Base-by-base conservation (phyloP, 352 stramenopile species). In the Blastocystis sp. region DNA sequence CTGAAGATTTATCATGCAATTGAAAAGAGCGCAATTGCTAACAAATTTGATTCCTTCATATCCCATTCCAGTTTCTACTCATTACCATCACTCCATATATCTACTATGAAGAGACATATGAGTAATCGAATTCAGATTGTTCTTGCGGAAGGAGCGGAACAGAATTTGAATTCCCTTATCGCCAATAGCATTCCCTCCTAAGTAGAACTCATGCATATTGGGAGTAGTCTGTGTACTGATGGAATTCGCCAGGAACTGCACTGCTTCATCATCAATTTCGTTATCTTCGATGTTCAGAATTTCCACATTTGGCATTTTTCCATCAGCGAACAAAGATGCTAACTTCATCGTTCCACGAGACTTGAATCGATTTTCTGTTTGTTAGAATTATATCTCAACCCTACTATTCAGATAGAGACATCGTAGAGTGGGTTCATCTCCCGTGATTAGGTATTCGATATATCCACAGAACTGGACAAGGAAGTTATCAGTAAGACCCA, bases 31-130 rank as follows among this genome's bases (percentile, higher is more conserved):
- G 1, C n/a, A 66, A 56, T 83, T 83, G 49, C 46, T 66, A 14
- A 83, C 49, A 49, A 83, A 83, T 0, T 54, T n/a, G 42, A 83
- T 83, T 14, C 71, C 71, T 43, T 83, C 71, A 37, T 83, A 83
- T 9, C 29, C 46, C 71, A 83, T 65, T n/a, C 66, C 29, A 27
- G 66, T 51, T n/a, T 63, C 46, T 83, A 83, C 4, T 14, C 5
- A 42, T 74, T 7, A 83, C 7, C 7, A 21, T 1, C 1, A 21
- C 19, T 67, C 46, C 5, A 37, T 11, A 35, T 4, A 42, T 39
- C 6, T 56, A 66, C 71, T 21, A 43, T 83, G 19, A 52, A 83
- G 29, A 12, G 27, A 61, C 32, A 83, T 3, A 21, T 43, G 71
- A 11, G 29, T 65, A 29, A 83, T 83, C 2, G 32, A 83, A 32